Conservation (phyloP, 2,329 filamentous ascomycete genomes). For the Dactylellina cionopaga region DNA sequence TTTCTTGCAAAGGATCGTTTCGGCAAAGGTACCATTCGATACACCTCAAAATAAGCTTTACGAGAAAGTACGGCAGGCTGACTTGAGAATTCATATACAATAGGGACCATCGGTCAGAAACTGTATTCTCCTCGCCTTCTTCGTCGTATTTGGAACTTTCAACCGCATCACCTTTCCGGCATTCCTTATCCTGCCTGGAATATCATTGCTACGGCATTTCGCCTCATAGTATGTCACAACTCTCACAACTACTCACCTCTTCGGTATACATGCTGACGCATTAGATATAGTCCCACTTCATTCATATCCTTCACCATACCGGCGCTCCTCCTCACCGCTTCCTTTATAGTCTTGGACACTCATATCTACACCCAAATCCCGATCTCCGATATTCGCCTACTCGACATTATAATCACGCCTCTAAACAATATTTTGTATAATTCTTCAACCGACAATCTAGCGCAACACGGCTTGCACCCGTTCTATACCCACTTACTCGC, state of each 20-base stretch:
- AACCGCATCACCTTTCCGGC: conserved; percentile 98
- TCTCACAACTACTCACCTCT: not conserved
- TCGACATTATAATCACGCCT: conserved; percentile 64
- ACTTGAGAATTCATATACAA: too few species aligned
- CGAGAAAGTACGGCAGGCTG: too few species aligned
- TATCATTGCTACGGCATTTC: conserved; percentile 87
- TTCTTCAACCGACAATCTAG: conserved; percentile 64
- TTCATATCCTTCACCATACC: conserved; percentile 57
- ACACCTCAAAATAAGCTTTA: too few species aligned
- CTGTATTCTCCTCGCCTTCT: conserved; percentile 79
- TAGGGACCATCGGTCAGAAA: conserved; percentile 42
- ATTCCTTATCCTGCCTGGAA: conserved; percentile 83
- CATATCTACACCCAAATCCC: conserved; percentile 45
- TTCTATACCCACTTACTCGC: conserved; percentile 66
- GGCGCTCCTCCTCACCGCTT: conserved; percentile 71
- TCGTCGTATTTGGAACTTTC: conserved; percentile 86
- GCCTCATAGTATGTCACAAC: conserved; percentile 71
- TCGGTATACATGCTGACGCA: conserved; percentile 60
- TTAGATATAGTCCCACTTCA: conserved; percentile 65
- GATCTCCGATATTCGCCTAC: not conserved
- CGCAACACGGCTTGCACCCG: conserved; percentile 67
- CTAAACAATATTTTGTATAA: conserved; percentile 68
- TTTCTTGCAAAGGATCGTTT: conserved; percentile 84
- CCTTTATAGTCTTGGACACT: conserved; percentile 63
- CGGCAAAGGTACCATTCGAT: conserved; percentile 74